Evolutionary conservation across 768 basidiomycete genomes (phyloP).

Genomic region (Phaeotremella fagi): DNA sequence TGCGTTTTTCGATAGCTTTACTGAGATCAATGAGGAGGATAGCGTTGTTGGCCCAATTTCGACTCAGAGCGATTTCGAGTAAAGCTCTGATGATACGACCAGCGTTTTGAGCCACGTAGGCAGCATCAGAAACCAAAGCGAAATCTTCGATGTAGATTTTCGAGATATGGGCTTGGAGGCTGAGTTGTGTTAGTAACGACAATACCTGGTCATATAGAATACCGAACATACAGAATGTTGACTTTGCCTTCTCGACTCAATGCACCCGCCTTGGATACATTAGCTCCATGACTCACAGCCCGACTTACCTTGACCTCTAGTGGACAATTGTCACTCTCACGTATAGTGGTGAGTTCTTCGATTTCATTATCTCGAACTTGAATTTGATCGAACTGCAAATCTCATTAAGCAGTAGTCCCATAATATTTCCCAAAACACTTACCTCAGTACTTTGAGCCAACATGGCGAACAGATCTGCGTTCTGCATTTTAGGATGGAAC

Average conservation of each 20-base stretch:
- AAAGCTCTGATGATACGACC: slow-evolving; percentile 91
- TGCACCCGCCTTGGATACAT: slow-evolving; percentile 58
- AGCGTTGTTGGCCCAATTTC: slow-evolving; percentile 80
- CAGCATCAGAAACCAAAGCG: slow-evolving; percentile 89
- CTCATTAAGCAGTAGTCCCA: slow-evolving; percentile 4
- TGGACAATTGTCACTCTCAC: slow-evolving; percentile 59
- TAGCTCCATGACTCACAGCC: background rate
- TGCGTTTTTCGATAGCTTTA: slow-evolving; percentile 83
- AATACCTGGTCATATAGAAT: background rate
- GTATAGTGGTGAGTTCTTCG: slow-evolving; percentile 69
- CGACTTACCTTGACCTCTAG: slow-evolving; percentile 70
- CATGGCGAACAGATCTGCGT: slow-evolving; percentile 84
- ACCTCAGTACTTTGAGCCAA: slow-evolving; percentile 89
- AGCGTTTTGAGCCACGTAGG: slow-evolving; percentile 85
- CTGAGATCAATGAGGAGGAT: slow-evolving; percentile 79
- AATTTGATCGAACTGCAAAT: slow-evolving; percentile 84
- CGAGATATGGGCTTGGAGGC: slow-evolving; percentile 82
- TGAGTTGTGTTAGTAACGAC: slow-evolving; percentile 5
- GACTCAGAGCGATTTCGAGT: slow-evolving; percentile 87
- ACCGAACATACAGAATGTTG: slow-evolving; percentile 62
- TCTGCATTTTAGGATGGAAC: slow-evolving; percentile 78
- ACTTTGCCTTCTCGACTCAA: slow-evolving; percentile 73
- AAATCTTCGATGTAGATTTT: slow-evolving; percentile 80
- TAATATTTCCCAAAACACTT: slow-evolving; percentile 15
- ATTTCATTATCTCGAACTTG: slow-evolving; percentile 86